Evolutionary conservation across 2,329 filamentous ascomycete species (phyloP).

Genomic region (Hymenoscyphus scutula): DNA sequence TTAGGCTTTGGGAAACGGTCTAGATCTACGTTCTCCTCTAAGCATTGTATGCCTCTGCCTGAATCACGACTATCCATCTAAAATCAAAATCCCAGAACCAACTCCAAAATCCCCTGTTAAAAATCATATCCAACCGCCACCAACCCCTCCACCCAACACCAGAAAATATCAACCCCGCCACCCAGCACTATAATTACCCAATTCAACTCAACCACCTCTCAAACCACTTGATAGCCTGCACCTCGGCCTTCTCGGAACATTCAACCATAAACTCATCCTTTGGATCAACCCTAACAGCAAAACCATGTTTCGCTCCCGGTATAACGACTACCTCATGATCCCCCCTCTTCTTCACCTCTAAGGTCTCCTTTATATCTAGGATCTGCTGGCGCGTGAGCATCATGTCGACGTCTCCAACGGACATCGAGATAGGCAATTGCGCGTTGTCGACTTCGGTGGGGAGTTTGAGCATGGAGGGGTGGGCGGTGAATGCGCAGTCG

Average conservation of each 20-base stretch:
- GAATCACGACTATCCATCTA: no score
- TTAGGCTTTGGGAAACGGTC: no score
- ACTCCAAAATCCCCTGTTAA: no score
- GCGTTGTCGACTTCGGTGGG: constrained; percentile 45
- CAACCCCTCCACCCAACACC: neutral
- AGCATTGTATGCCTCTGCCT: no score
- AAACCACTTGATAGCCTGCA: constrained; percentile 42
- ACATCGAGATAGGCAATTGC: constrained; percentile 44
- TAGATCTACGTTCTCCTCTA: no score
- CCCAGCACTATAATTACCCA: neutral
- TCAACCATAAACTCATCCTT: constrained; percentile 37
- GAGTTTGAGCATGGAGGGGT: constrained; percentile 48
- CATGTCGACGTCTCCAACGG: constrained; percentile 44
- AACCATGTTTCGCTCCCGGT: constrained; percentile 43
- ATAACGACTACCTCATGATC: constrained; percentile 38
- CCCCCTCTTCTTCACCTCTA: constrained; percentile 29
- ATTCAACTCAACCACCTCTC: constrained; percentile 26
- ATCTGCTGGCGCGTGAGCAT: constrained; percentile 35
- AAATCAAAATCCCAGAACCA: no score
- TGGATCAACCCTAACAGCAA: constrained; percentile 39
- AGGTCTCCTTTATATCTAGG: constrained; percentile 20
- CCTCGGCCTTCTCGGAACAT: constrained; percentile 38
- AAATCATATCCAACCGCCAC: neutral
- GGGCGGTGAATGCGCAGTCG: constrained; percentile 50
- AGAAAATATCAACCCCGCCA: neutral